phyloP scores from a whole-genome alignment of 2,329 filamentous ascomycete genomes.

The Amylocarpus encephaloides region DNA sequence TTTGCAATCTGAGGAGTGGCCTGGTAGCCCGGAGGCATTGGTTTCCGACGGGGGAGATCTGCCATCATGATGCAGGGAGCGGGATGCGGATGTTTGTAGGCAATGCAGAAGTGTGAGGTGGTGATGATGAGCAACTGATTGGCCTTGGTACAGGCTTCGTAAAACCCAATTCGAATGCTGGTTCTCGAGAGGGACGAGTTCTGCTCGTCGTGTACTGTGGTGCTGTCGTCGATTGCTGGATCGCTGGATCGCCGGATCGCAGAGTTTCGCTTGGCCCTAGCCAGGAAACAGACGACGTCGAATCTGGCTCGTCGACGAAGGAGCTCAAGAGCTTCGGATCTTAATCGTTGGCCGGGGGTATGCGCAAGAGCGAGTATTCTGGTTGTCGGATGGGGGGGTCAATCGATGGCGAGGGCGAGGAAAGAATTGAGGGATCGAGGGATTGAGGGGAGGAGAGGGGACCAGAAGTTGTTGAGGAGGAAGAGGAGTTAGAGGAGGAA shows the following conservation, averaged over 20 bases:
- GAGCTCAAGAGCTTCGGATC: not conserved
- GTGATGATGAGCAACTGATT: not conserved
- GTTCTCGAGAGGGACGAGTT: constrained; percentile 12
- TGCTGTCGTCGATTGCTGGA: not conserved
- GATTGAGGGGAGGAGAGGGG: not conserved
- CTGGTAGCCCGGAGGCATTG: constrained; percentile 26
- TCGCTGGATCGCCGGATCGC: not conserved
- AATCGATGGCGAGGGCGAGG: not conserved
- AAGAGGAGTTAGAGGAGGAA: not conserved
- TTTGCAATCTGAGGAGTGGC: constrained; percentile 14
- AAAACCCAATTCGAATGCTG: constrained; percentile 1
- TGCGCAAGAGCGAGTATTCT: not conserved
- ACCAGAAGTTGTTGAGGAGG: not conserved
- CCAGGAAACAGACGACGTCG: not conserved
- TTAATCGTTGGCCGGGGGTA: too few species aligned
- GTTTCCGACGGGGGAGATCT: constrained; percentile 27
- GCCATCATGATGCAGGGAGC: constrained; percentile 22
- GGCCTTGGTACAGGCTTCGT: constrained; percentile 3
- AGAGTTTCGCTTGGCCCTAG: not conserved
- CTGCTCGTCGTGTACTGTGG: not conserved
- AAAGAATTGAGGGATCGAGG: not conserved
- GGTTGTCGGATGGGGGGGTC: not conserved
- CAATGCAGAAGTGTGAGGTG: not conserved
- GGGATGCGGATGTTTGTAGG: not conserved
- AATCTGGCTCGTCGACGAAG: not conserved